Evolutionary conservation across 2,329 filamentous ascomycete species (phyloP).

Genomic region (Trichophyton simii): DNA sequence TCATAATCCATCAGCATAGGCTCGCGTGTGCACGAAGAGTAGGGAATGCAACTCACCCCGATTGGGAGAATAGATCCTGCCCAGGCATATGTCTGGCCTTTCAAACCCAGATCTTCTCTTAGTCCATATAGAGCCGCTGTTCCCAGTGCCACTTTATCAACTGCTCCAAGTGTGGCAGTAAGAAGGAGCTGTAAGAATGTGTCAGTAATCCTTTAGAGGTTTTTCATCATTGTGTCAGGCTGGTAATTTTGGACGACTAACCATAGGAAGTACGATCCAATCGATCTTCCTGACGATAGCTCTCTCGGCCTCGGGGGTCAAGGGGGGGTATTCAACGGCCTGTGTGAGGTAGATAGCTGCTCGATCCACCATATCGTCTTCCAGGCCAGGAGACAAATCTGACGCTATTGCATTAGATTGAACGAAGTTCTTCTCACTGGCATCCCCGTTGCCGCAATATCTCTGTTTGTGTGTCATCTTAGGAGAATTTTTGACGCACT

Average conservation of each 20-base stretch:
- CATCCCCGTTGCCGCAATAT: neutral
- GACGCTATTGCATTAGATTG: neutral
- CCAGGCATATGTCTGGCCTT: slow-evolving; percentile 42
- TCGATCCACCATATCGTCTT: slow-evolving; percentile 14
- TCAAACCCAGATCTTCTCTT: slow-evolving; percentile 37
- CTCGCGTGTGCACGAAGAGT: neutral
- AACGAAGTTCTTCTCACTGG: neutral
- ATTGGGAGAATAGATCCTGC: slow-evolving; percentile 23
- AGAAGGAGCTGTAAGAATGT: slow-evolving; percentile 15
- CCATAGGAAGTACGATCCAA: slow-evolving; percentile 42
- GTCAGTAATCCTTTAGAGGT: neutral
- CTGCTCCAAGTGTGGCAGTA: slow-evolving; percentile 20
- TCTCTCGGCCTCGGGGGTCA: slow-evolving; percentile 18
- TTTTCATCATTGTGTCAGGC: no score
- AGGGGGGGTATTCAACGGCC: slow-evolving; percentile 12
- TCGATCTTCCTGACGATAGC: slow-evolving; percentile 43
- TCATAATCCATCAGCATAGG: neutral
- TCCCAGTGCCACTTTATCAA: slow-evolving; percentile 22
- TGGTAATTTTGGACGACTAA: slow-evolving; percentile 26
- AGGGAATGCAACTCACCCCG: slow-evolving; percentile 12
- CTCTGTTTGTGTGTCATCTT: neutral
- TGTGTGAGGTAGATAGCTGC: slow-evolving; percentile 20
- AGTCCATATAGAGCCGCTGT: slow-evolving; percentile 43
- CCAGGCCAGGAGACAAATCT: neutral
- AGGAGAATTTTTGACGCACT: neutral